Conservation (phyloP, 306 rosid species). For the Cucurbita ficifolia region DNA sequence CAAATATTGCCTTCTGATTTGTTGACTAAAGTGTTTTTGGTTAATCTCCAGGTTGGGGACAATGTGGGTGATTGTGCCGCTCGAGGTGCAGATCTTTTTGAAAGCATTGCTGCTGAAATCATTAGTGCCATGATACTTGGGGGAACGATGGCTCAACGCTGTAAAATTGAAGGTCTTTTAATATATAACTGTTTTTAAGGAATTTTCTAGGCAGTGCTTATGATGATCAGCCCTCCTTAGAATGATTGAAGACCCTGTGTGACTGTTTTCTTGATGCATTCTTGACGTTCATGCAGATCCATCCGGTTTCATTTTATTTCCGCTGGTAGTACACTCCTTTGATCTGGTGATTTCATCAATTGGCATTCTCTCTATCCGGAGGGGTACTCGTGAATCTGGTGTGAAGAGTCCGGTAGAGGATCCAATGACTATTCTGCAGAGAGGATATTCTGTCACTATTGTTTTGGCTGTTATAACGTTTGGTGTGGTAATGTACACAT, state of each 20-base stretch:
- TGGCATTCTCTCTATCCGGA: conserved; percentile 82
- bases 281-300: conserved; percentile 56
- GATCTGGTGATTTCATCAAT: conserved; percentile 81
- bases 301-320: conserved; percentile 97
- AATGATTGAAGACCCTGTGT: conserved; percentile 3
- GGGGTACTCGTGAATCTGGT: conserved; percentile 78
- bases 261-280: conserved; percentile 16
- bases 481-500: conserved; percentile 54
- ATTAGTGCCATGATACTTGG: conserved; percentile 99
- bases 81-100: conserved; percentile 99
- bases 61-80: conserved; percentile 99
- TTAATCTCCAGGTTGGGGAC: conserved; percentile 71
- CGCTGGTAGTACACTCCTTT: conserved; percentile 93
- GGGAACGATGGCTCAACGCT: conserved; percentile 85
- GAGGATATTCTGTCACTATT: conserved; percentile 83
- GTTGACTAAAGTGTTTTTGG: neutral
- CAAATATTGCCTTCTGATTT: neutral
- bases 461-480: conserved; percentile 82
- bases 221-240: neutral
- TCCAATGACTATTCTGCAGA: conserved; percentile 91
- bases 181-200: neutral
- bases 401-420: conserved; percentile 62
- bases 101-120: conserved; percentile 97
- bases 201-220: neutral
- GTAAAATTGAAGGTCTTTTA: conserved; percentile 71